Evolutionary conservation across 2,329 filamentous ascomycete genomes (phyloP), one percentile per base, ranked within the genome.

Genomic region (Pseudomassariella vexata): DNA sequence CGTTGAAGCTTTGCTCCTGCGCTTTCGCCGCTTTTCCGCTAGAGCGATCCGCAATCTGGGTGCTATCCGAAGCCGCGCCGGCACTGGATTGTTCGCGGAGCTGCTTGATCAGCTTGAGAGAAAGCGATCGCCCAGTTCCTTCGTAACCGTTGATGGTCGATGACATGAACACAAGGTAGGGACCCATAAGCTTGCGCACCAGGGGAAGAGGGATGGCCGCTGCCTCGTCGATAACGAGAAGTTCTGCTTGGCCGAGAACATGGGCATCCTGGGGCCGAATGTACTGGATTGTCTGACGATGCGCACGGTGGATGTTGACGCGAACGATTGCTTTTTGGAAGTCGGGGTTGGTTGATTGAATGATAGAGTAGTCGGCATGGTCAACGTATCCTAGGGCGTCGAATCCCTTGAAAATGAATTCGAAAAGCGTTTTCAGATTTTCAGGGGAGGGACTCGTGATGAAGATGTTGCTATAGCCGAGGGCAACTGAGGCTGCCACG

Each of bases 131-230:
- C 24, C 92, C 92, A 6, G 92, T 98, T 35, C 92, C 92, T 65
- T 98, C 92, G 56, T 98, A 98, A 37, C 92, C 92, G 54, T 96
- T 96, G 64, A 98, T 95, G 2, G 92, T 98, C 1, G 92, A 98
- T 1, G 94, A 88, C 92, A 98, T 96, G 62, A 98, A 98, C 7
- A 96, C 88, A 22, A 98, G 69, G 59, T 98, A 98, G 10, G 90
- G 90, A 0, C 92, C 92, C 77, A 98, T 89, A 24, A 98, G 70
- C 62, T 95, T 95, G 47, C 83, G 76, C 6, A 98, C 92, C 3
- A 96, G 66, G 1, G 92, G 92, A 9, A 98, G 63, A 9, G 94
- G 92, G 41, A 98, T 98, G 2, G 94, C 94, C 9, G 92, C 92
- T 11, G 92, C 92, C 61, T 98, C 92, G 59, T 98, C 92, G 42